phyloP scores from a whole-genome alignment of 1,284 basidiomycete genomes.

The Malassezia cuniculi region DNA sequence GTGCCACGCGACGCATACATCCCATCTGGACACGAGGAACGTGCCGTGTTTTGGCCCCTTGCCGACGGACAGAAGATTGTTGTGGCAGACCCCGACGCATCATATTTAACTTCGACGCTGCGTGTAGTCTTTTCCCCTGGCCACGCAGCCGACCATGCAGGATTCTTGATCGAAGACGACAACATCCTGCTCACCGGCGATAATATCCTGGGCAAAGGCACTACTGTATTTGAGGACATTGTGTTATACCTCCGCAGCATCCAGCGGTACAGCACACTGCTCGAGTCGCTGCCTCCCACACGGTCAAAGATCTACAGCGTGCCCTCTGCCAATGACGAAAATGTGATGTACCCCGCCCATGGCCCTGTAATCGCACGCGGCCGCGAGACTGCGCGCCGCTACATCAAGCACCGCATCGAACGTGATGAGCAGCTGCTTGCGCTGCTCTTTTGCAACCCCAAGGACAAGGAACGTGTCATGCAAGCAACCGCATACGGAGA shows the following conservation, averaged over 20 bases:
- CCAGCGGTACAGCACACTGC: slow-evolving; percentile 53
- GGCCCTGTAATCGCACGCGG: slow-evolving; percentile 60
- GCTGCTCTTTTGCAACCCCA: slow-evolving; percentile 49
- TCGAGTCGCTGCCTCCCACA: slow-evolving; percentile 6
- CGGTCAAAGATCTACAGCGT: background rate
- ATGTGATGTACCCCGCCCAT: slow-evolving; percentile 67
- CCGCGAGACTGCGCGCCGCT: slow-evolving; percentile 54
- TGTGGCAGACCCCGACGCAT: slow-evolving; percentile 7
- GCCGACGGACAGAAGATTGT: slow-evolving; percentile 3
- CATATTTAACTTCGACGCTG: slow-evolving; percentile 45
- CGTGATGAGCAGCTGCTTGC: slow-evolving; percentile 67
- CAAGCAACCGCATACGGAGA: slow-evolving; percentile 53
- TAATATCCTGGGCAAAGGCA: slow-evolving; percentile 78
- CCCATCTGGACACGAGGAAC: slow-evolving; percentile 16
- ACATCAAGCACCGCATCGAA: slow-evolving; percentile 68
- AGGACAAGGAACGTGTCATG: slow-evolving; percentile 41
- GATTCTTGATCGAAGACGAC: slow-evolving; percentile 46
- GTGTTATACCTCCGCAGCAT: slow-evolving; percentile 59
- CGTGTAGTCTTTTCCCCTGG: slow-evolving; percentile 73
- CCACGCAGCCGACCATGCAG: slow-evolving; percentile 77
- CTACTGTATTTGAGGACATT: slow-evolving; percentile 78
- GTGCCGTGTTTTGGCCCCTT: slow-evolving; percentile 14
- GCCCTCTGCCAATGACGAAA: slow-evolving; percentile 10
- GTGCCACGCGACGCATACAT: slow-evolving; percentile 75
- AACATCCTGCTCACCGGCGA: slow-evolving; percentile 69